phyloP scores from a whole-genome alignment of 495 filamentous ascomycete species.

The Thozetella sp. region DNA sequence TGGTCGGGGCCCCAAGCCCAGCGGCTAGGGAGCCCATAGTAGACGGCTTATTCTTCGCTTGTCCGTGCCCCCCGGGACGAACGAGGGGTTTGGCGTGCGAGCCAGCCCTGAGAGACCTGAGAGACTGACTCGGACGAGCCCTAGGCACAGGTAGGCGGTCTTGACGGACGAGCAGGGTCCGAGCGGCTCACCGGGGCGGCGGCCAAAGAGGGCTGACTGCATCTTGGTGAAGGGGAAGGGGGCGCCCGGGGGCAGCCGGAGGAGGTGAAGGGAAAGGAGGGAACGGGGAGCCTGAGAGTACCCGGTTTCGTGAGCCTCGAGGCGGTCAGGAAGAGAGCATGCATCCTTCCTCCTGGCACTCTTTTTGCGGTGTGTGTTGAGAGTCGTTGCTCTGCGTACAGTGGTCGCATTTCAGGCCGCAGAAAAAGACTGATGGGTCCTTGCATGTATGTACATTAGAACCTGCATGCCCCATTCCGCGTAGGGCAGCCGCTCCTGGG shows the following conservation, averaged over 20 bases:
- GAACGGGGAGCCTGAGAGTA: background rate
- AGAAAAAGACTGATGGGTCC: constrained; percentile 8
- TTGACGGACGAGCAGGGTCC: background rate
- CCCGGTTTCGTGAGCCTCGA: background rate
- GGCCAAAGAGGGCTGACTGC: background rate
- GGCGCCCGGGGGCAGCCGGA: no score
- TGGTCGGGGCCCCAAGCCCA: background rate
- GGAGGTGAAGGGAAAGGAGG: background rate
- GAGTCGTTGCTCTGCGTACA: background rate
- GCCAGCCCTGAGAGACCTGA: no score
- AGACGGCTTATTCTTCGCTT: background rate
- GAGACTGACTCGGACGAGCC: no score
- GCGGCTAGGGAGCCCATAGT: no score
- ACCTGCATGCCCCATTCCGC: constrained; percentile 2
- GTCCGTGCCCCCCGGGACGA: background rate
- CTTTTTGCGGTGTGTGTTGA: background rate
- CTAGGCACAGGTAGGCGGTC: no score
- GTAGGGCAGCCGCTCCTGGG: background rate
- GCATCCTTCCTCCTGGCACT: background rate
- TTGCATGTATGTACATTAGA: background rate
- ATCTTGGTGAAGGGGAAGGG: background rate
- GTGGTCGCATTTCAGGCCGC: constrained; percentile 27
- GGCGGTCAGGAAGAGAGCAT: background rate
- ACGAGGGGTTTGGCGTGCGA: background rate
- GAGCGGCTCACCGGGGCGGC: background rate